phyloP scores from a whole-genome alignment of 2,329 filamentous ascomycete species.

The Berkeleyomyces rouxiae region DNA sequence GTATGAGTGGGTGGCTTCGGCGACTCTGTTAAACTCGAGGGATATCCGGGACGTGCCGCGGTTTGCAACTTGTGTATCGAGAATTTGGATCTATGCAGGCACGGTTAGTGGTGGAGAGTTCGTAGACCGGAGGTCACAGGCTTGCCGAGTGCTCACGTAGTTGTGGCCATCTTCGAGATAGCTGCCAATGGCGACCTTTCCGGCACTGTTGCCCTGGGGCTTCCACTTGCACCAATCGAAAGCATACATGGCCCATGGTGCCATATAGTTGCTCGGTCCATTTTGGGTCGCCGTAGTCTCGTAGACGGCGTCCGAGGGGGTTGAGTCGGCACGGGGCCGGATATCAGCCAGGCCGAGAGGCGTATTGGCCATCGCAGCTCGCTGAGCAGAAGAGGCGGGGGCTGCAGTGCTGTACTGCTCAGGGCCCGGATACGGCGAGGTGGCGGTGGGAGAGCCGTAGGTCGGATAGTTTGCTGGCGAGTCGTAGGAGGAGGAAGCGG shows the following conservation, averaged over 20 bases:
- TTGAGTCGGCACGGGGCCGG: constrained; percentile 68
- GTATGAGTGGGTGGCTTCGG: constrained; percentile 94
- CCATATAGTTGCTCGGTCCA: constrained; percentile 79
- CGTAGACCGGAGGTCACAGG: constrained; percentile 11
- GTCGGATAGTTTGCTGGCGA: constrained; percentile 35
- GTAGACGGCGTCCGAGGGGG: constrained; percentile 56
- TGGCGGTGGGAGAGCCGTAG: constrained; percentile 26
- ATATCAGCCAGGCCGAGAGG: constrained; percentile 87
- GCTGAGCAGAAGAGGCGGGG: background rate
- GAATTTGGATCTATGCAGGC: constrained; percentile 68
- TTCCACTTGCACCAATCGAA: constrained; percentile 99
- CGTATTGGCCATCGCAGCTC: constrained; percentile 43
- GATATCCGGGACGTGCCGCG: constrained; percentile 57
- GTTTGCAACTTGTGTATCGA: constrained; percentile 66
- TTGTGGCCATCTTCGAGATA: constrained; percentile 97
- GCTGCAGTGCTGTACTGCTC: constrained; percentile 2
- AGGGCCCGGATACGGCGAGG: constrained; percentile 49
- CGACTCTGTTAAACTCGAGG: constrained; percentile 81
- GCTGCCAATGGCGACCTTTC: constrained; percentile 88
- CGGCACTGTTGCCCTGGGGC: constrained; percentile 60
- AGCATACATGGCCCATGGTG: constrained; percentile 89
- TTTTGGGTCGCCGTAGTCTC: constrained; percentile 49
- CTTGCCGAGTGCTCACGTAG: constrained; percentile 45
- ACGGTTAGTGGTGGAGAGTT: constrained; percentile 11
- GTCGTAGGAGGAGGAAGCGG: constrained; percentile 46